Evolutionary conservation across 306 rosid species (phyloP), one percentile per base, ranked within the genome.

Genomic region (Biancaea sappan): DNA sequence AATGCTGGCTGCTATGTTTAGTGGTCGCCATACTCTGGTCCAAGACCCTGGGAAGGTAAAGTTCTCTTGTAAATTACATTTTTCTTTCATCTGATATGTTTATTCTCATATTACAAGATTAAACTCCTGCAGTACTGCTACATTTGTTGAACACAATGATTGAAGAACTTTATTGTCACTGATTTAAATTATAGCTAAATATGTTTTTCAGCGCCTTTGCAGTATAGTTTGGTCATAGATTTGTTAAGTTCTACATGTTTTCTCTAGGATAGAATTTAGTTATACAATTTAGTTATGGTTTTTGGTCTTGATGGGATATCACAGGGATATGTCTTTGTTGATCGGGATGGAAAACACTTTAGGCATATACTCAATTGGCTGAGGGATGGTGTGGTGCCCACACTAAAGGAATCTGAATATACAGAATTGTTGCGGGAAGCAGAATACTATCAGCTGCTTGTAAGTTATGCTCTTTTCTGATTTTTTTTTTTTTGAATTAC

Each of bases 331-430:
- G 90, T 91, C 41, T 91, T 91, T 81, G 78, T 94, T 61, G 98
- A 94, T 50, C 85, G 98, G 77, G 98, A 94, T 80, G 98, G 98
- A 34, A 81, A 83, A 72, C 96, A 89, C 81, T 91, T 94, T 61
- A 86, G 98, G 5, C 97, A 94, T 78, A 88, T 94, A 75, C 98
- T 94, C 69, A 94, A 94, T 83, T 94, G 97, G 97, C 85, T 94
- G 56, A 88, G 98, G 69, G 97, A 94, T 31, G 92, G 97, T 0
- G 78, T 83, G 46, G 88, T 91, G 74, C 98, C 98, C 40, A 77
- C 79, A 15, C 84, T 94, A 8, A 85, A 86, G 44, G 97, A 94
- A 46, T 71, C 74, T 38, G 80, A 88, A 38, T 84, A 73, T 80
- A 22, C 81, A 8, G 96, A 94, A 79, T 84, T 94, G 80, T 65